Base-by-base conservation (phyloP, 768 basidiomycete species). In the Leccinellum rugosiceps region DNA sequence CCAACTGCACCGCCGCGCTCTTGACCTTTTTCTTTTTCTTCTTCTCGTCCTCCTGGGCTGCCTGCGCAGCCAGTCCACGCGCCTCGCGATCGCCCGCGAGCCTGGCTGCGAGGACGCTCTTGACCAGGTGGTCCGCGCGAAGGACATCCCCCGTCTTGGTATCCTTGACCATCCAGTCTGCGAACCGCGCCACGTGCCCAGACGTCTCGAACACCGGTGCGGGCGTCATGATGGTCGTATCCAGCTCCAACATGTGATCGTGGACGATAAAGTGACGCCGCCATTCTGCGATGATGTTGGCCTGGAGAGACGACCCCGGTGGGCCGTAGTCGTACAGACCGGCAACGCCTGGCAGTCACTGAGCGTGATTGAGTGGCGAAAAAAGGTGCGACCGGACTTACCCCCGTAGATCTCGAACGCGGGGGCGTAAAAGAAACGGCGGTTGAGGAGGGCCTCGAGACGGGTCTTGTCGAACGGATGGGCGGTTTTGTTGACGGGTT, bases 131-230 rank as follows among this genome's bases (percentile, higher is more conserved):
- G 72, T 98, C 95, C 25, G 96, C 96, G 46, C 96, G 88, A 65
- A 97, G 85, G 49, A 98, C 95, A 66, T 98, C 94, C 46, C 94
- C 94, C n/a, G 90, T 95, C 77, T 92, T 86, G 25, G 78, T 77
- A 65, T 98, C 96, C 77, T 96, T 97, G 68, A 93, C 92, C 96
- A 98, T 98, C 96, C 95, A 99, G 70, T 99, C 97, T 6, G 96
- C 92, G 69, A 98, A 99, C 63, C 95, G 85, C 44, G 94, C 95
- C 59, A 98, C 96, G 76, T 98, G 97, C 28, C 97, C 95, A 32
- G 94, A 98, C 1, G 96, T 87, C 74, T 97, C 95, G 69, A 98
- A 95, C 10, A 98, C 95, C 13, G 94, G 78, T 3, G 91, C 83
- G 15, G 96, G 90, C 0, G 96, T 98, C 88, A 98, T 97, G 76